phyloP scores from a whole-genome alignment of 768 basidiomycete species.

The Suillus alpinus region DNA sequence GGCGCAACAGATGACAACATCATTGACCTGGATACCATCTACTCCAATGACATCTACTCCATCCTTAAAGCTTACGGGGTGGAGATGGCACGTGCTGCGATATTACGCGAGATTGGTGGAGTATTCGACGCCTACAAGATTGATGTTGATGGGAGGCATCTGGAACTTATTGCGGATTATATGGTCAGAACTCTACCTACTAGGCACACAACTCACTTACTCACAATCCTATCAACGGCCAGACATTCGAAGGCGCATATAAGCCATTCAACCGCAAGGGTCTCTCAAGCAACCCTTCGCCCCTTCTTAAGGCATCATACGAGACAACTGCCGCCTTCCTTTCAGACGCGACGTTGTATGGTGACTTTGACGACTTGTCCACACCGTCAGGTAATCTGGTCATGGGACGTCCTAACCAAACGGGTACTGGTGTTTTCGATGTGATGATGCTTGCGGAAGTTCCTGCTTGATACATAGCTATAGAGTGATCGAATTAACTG shows the following conservation, averaged over 20 bases:
- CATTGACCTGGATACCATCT: conserved; percentile 76
- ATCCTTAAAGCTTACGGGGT: conserved; percentile 92
- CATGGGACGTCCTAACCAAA: conserved; percentile 77
- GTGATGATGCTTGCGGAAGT: conserved; percentile 58
- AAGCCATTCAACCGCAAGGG: conserved; percentile 98
- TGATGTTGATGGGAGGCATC: conserved; percentile 88
- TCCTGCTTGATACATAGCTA: conserved; percentile 14
- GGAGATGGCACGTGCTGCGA: conserved; percentile 90
- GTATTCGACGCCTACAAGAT: conserved; percentile 97
- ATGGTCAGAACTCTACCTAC: conserved; percentile 63
- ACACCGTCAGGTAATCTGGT: conserved; percentile 93
- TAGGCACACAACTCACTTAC: conserved; percentile 1
- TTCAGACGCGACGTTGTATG: conserved; percentile 90
- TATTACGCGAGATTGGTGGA: conserved; percentile 85
- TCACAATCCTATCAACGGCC: neutral
- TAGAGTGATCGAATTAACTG: neutral
- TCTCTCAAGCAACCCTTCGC: conserved; percentile 90
- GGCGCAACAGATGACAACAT: conserved; percentile 50
- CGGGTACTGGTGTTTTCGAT: conserved; percentile 96
- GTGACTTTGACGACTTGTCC: conserved; percentile 91
- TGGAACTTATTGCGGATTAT: conserved; percentile 97
- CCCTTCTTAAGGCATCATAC: conserved; percentile 94
- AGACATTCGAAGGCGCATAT: conserved; percentile 98
- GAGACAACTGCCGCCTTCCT: conserved; percentile 94
- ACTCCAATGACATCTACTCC: conserved; percentile 94